Conservation (phyloP, 257 asterid genomes). For the Nicotiana knightiana region DNA sequence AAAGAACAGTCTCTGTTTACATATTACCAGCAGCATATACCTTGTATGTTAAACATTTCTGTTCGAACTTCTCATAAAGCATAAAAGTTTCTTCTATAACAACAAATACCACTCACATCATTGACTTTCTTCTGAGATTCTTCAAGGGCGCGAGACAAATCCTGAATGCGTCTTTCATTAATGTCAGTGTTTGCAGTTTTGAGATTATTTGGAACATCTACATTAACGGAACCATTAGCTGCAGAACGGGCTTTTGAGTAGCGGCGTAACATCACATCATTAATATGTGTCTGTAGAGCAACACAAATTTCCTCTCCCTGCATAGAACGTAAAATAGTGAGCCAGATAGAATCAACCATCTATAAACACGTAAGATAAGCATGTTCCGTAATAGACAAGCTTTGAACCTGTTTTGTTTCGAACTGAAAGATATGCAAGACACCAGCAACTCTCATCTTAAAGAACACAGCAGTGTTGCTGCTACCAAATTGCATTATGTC, state of each 20-base stretch:
- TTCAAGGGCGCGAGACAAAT: constrained; percentile 79
- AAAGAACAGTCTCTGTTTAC: background rate
- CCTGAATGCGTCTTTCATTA: constrained; percentile 69
- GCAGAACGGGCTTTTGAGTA: constrained; percentile 93
- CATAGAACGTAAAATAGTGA: constrained; percentile 9
- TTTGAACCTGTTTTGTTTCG: constrained; percentile 87
- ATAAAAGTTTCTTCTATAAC: background rate
- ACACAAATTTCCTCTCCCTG: constrained; percentile 99
- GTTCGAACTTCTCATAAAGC: background rate
- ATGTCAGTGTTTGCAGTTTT: constrained; percentile 46
- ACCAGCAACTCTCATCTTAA: constrained; percentile 99
- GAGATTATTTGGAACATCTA: constrained; percentile 47
- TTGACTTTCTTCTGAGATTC: constrained; percentile 64
- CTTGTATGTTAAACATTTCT: background rate
- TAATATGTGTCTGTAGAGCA: constrained; percentile 99
- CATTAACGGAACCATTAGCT: constrained; percentile 69
- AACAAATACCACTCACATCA: constrained; percentile 49
- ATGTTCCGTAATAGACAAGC: background rate
- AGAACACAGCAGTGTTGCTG: constrained; percentile 95
- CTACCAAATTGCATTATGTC: constrained; percentile 99
- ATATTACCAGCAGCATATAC: background rate
- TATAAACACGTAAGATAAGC: background rate
- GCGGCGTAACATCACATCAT: constrained; percentile 95
- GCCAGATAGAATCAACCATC: background rate
- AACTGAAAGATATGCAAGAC: constrained; percentile 95